These are phyloP conservation scores for Mortierella claussenii DNA, from an alignment of 192 early-diverging fungal genomes.

Conservation along the genomic window DNA sequence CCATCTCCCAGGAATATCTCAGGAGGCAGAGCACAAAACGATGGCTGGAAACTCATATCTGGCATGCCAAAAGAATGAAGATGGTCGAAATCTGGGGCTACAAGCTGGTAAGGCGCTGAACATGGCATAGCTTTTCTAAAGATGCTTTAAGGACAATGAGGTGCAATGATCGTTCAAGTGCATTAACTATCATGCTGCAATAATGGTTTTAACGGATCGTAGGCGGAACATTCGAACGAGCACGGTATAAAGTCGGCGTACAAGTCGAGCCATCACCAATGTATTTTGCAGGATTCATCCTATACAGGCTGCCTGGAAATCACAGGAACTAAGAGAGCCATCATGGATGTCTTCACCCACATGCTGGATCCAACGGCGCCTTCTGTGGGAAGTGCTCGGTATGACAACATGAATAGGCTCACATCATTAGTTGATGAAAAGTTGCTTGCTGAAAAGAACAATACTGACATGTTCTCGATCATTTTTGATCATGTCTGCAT, in stretches of 20 bases:
- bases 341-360: conserved; percentile 61
- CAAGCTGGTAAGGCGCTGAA: conserved; percentile 60
- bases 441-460: no score
- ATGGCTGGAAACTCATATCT: conserved; percentile 98
- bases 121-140: no score
- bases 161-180: no score
- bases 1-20: conserved; percentile 60
- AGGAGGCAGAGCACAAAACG: conserved; percentile 67
- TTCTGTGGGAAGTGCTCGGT: conserved; percentile 57
- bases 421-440: no score
- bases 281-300: conserved; percentile 87
- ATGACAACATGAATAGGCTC: not conserved
- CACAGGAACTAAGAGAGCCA: conserved; percentile 58
- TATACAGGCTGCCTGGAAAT: conserved; percentile 81
- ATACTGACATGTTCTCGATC: no score
- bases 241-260: conserved; percentile 82
- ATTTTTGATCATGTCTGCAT: no score
- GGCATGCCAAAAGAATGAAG: conserved; percentile 98
- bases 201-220: no score
- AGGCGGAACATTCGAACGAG: conserved; percentile 88
- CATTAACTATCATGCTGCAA: no score
- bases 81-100: conserved; percentile 90
- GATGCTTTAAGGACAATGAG: no score
- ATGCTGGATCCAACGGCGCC: conserved; percentile 72
- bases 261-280: conserved; percentile 78